Evolutionary conservation across 2,329 filamentous ascomycete genomes (phyloP), one percentile per base, ranked within the genome.

Genomic region (Trichoderma lentiforme): DNA sequence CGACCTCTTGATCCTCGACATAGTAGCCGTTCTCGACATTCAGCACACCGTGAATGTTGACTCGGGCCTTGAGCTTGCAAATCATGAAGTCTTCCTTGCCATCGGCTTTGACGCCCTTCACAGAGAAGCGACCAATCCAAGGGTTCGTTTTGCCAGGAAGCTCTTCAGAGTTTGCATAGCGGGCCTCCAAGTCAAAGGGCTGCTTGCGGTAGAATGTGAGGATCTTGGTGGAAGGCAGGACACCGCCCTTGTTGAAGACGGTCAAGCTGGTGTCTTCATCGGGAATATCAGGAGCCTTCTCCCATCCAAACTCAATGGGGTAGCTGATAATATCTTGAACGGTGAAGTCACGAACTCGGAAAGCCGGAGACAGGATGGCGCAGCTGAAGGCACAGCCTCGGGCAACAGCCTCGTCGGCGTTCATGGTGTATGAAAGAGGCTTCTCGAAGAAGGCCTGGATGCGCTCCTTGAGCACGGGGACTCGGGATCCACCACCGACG

Each of bases 181-280:
- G 92, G 73, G 96, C 96, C 86, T 99, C 96, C 67, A 99, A 88
- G 80, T 98, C 95, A 82, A 98, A 99, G 61, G 94, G 89, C 84
- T 98, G 94, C 87, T 98, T 98, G 77, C 96, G 92, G 88, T 98
- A 99, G 86, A 99, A 99, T 51, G 96, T 99, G 70, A 99, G 90
- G 76, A 99, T 98, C 89, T 99, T 99, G 75, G 96, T 99, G 6
- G 95, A 98, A 70, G 96, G 96, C 87, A 99, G 92, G 75, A 97
- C 91, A 80, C 98, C 98, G 82, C 95, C 95, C 83, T 92, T 94
- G 89, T 96, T 97, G 85, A 99, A 99, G 79, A 99, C 96, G 43
- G 93, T 97, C 77, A 99, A 87, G 85, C 91, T 97, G 71, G 96
- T 98, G 82, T 98, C 96, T 87, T 99, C 96, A 78, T 99, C 96